These are phyloP conservation scores for Maudiozyma turicensis DNA, from an alignment of 805 yeast species.

Conservation along the genomic window DNA sequence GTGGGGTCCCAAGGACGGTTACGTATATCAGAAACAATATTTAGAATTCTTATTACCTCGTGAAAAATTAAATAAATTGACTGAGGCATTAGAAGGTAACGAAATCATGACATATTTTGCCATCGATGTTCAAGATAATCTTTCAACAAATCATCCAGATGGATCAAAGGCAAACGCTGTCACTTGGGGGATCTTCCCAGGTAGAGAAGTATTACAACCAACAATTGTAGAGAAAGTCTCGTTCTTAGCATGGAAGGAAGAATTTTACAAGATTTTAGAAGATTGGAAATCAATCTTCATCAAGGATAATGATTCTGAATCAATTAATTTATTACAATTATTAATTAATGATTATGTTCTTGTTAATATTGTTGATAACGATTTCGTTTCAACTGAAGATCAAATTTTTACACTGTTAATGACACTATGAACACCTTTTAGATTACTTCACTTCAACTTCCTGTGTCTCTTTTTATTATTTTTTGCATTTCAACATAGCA, in stretches of 20 bases:
- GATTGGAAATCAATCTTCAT: constrained; percentile 65
- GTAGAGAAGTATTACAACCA: constrained; percentile 88
- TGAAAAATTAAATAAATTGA: constrained; percentile 12
- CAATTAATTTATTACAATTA: constrained; percentile 16
- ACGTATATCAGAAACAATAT: constrained; percentile 90
- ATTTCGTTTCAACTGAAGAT: constrained; percentile 46
- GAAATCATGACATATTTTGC: constrained; percentile 68
- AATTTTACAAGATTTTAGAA: constrained; percentile 69
- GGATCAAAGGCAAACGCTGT: constrained; percentile 81
- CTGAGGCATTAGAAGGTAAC: constrained; percentile 31
- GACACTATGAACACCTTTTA: constrained; percentile 3
- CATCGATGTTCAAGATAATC: constrained; percentile 46
- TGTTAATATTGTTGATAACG: constrained; percentile 86
- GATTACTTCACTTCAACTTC: background rate
- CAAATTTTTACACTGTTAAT: constrained; percentile 46
- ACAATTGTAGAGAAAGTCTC: constrained; percentile 89
- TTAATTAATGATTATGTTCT: constrained; percentile 51
- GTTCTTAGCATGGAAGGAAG: constrained; percentile 95
- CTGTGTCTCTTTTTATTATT: background rate
- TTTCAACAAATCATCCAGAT: constrained; percentile 59
- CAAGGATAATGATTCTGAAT: constrained; percentile 27
- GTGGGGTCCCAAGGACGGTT: constrained; percentile 94
- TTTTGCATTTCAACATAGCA: constrained; percentile 9
- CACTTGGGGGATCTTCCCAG: constrained; percentile 98
- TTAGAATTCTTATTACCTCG: constrained; percentile 75